phyloP scores from a whole-genome alignment of 768 basidiomycete species.

The Pleurotus djamor region DNA sequence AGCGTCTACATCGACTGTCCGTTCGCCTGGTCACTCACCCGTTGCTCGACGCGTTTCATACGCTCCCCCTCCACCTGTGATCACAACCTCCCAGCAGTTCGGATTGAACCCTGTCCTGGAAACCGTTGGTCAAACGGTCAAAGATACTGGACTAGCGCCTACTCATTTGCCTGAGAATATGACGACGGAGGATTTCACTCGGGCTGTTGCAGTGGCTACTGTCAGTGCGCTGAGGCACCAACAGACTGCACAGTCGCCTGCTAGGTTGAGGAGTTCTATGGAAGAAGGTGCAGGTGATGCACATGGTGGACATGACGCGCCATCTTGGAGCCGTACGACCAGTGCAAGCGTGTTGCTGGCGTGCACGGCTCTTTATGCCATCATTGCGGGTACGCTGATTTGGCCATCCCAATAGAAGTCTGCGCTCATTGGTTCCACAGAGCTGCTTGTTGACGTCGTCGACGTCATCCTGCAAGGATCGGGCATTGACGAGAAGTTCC shows the following conservation, averaged over 20 bases:
- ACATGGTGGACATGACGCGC: slow-evolving; percentile 90
- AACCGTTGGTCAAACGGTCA: slow-evolving; percentile 76
- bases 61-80: slow-evolving; percentile 27
- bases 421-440: slow-evolving; percentile 36
- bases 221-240: slow-evolving; percentile 88
- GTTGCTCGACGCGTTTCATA: slow-evolving; percentile 55
- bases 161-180: slow-evolving; percentile 62
- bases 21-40: slow-evolving; percentile 36
- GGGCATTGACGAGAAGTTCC: slow-evolving; percentile 95
- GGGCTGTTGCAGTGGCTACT: slow-evolving; percentile 92
- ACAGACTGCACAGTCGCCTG: slow-evolving; percentile 51
- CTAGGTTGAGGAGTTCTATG: slow-evolving; percentile 40
- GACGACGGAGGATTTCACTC: slow-evolving; percentile 86
- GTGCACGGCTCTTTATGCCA: slow-evolving; percentile 91
- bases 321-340: slow-evolving; percentile 90
- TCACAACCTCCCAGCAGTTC: slow-evolving; percentile 16
- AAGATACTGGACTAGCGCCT: slow-evolving; percentile 48
- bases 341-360: slow-evolving; percentile 87
- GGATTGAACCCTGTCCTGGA: slow-evolving; percentile 68
- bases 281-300: slow-evolving; percentile 48
- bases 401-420: background rate
- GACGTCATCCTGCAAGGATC: slow-evolving; percentile 90
- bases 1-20: slow-evolving; percentile 3
- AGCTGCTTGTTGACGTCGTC: slow-evolving; percentile 92
- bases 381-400: slow-evolving; percentile 81